A percentile compares a stretch with the other conserved stretches of the same genome.
Conservation (phyloP, 2,329 filamentous ascomycete species). For the Aspergillus intermedius region DNA sequence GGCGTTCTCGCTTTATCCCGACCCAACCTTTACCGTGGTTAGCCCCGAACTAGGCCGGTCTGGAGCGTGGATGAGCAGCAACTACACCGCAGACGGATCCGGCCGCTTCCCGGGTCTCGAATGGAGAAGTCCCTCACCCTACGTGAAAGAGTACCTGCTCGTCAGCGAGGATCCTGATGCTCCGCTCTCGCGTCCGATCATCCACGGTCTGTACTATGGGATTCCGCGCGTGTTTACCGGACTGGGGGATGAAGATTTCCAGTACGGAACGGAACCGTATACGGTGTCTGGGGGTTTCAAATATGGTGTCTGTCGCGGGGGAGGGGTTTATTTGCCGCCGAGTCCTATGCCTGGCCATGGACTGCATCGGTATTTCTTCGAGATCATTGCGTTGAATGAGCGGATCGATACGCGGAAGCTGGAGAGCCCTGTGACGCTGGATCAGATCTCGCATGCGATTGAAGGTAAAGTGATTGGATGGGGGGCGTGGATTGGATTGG, state of each 20-base stretch:
- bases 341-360: constrained; percentile 47
- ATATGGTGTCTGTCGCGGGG: constrained; percentile 39
- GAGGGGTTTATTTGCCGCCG: constrained; percentile 41
- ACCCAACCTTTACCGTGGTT: constrained; percentile 15
- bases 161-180: constrained; percentile 45
- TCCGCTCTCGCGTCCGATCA: constrained; percentile 40
- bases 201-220: constrained; percentile 41
- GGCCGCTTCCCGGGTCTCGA: constrained; percentile 37
- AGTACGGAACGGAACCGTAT: constrained; percentile 3
- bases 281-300: constrained; percentile 39
- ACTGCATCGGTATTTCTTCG: constrained; percentile 48
- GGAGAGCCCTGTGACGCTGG: constrained; percentile 34
- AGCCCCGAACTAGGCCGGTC: constrained; percentile 23
- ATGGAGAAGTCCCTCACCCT: constrained; percentile 33
- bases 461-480: constrained; percentile 45
- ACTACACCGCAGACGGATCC: constrained; percentile 36
- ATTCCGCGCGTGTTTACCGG: constrained; percentile 33
- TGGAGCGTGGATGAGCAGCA: constrained; percentile 24
- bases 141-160: constrained; percentile 41
- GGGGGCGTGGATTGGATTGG: constrained; percentile 45
- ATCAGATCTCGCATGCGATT: constrained; percentile 40
- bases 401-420: constrained; percentile 35
- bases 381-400: constrained; percentile 44
- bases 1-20: constrained; percentile 13
- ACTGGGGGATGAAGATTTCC: constrained; percentile 35